These are phyloP conservation scores for Alternaria sp. DNA, from an alignment of 2,329 filamentous ascomycete species.

Conservation along the genomic window DNA sequence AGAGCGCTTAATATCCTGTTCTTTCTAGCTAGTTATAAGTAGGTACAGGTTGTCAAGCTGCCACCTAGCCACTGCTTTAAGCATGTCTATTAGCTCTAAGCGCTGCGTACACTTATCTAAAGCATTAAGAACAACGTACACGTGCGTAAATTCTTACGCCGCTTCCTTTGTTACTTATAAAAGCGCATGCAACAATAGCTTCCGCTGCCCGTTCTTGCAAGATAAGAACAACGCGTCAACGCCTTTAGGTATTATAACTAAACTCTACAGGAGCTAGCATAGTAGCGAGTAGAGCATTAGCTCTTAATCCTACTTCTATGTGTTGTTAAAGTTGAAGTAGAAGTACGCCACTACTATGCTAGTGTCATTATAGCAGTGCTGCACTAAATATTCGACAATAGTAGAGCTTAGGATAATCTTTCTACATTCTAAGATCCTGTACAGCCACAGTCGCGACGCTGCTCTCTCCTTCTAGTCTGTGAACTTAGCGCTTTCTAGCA, in stretches of 20 bases:
- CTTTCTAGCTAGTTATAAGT: too few relatives aligned
- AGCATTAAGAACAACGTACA: slow-evolving; percentile 39
- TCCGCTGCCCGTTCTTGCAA: too few relatives aligned
- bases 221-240: slow-evolving; percentile 39
- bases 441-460: slow-evolving; percentile 51
- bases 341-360: slow-evolving; percentile 34
- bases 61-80: slow-evolving; percentile 35
- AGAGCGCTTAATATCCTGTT: too few relatives aligned
- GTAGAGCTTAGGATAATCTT: slow-evolving; percentile 55
- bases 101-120: slow-evolving; percentile 41
- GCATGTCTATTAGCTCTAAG: slow-evolving; percentile 33
- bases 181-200: too few relatives aligned
- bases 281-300: slow-evolving; percentile 52
- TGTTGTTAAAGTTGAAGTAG: slow-evolving; percentile 52
- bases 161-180: too few relatives aligned
- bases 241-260: slow-evolving; percentile 17
- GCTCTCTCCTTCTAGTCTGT: slow-evolving; percentile 42
- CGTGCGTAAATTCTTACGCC: too few relatives aligned
- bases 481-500: slow-evolving; percentile 43
- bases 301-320: slow-evolving; percentile 47
- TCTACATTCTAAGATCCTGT: slow-evolving; percentile 55
- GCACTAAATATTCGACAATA: too few relatives aligned
- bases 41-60: slow-evolving; percentile 34
- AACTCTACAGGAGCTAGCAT: slow-evolving; percentile 44
- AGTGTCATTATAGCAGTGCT: too few relatives aligned